Evolutionary conservation across 2,329 filamentous ascomycete genomes (phyloP).

Genomic region (Calonectria pseudoturangicola): DNA sequence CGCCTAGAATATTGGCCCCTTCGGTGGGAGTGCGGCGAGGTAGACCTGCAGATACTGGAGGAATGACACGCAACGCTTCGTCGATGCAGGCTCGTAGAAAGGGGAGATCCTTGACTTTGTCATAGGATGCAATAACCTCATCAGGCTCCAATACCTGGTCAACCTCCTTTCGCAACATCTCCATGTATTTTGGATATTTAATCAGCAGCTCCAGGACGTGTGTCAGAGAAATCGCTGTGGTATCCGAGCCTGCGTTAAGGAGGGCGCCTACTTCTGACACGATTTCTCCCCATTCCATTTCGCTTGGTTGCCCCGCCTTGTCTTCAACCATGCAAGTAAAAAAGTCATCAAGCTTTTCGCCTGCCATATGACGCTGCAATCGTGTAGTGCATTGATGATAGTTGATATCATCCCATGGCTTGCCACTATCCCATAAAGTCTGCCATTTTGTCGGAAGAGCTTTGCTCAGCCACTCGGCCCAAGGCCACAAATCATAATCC

Average conservation of each 20-base stretch:
- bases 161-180: slow-evolving; percentile 65
- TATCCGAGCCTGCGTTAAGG: slow-evolving; percentile 69
- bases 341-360: slow-evolving; percentile 75
- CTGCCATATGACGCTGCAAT: slow-evolving; percentile 47
- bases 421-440: slow-evolving; percentile 42
- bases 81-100: slow-evolving; percentile 71
- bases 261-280: slow-evolving; percentile 72
- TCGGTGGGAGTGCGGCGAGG: slow-evolving; percentile 51
- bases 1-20: slow-evolving; percentile 54
- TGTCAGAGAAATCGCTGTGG: slow-evolving; percentile 67
- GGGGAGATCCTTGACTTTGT: slow-evolving; percentile 68
- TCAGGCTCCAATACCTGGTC: slow-evolving; percentile 63
- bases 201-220: slow-evolving; percentile 71
- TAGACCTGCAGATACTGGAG: slow-evolving; percentile 53
- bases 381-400: slow-evolving; percentile 62
- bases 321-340: slow-evolving; percentile 72
- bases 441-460: slow-evolving; percentile 64
- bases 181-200: slow-evolving; percentile 63
- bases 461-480: slow-evolving; percentile 67
- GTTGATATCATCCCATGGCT: slow-evolving; percentile 60
- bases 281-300: slow-evolving; percentile 73
- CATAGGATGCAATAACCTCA: slow-evolving; percentile 67
- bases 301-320: slow-evolving; percentile 58
- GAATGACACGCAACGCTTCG: slow-evolving; percentile 62
- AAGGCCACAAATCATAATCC: slow-evolving; percentile 70